These are phyloP conservation scores for Fistulinella prunicolor DNA, from an alignment of 768 basidiomycete species.

Conservation along the genomic window DNA sequence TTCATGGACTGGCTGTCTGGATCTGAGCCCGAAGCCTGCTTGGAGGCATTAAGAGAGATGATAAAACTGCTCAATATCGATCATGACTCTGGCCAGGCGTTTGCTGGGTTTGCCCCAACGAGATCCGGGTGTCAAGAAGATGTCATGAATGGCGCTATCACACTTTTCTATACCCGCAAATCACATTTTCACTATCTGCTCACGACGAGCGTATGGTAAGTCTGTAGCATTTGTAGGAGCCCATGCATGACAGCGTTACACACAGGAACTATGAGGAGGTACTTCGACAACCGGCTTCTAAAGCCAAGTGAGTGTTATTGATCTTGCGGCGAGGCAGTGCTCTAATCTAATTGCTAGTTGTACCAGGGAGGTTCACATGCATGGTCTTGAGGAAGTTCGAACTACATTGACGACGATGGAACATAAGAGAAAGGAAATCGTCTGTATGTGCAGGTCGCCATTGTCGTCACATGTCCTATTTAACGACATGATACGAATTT, in stretches of 20 bases:
- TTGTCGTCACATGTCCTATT: too few relatives aligned
- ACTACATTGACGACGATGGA: neutral
- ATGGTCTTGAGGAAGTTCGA: neutral
- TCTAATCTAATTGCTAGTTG: neutral
- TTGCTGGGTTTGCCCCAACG: neutral
- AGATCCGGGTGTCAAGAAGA: neutral
- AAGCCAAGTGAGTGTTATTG: neutral
- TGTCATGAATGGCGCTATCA: neutral
- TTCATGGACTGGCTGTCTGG: slow-evolving; percentile 7
- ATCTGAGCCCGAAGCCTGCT: slow-evolving; percentile 2
- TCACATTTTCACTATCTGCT: slow-evolving; percentile 11
- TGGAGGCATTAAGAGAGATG: slow-evolving; percentile 3
- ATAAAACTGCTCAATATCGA: neutral
- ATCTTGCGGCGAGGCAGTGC: too few relatives aligned
- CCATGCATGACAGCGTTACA: neutral
- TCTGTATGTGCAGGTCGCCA: slow-evolving; percentile 8
- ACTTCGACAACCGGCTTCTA: too few relatives aligned
- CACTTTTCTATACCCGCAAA: slow-evolving; percentile 1
- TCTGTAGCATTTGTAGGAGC: neutral
- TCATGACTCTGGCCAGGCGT: neutral
- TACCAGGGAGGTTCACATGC: neutral
- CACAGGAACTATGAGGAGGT: slow-evolving; percentile 1
- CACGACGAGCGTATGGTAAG: slow-evolving; percentile 11
- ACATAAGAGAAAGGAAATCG: neutral
- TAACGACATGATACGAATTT: too few relatives aligned